Evolutionary conservation across 768 basidiomycete genomes (phyloP), one percentile per base, ranked within the genome.

Genomic region (Phylloporus sp.): DNA sequence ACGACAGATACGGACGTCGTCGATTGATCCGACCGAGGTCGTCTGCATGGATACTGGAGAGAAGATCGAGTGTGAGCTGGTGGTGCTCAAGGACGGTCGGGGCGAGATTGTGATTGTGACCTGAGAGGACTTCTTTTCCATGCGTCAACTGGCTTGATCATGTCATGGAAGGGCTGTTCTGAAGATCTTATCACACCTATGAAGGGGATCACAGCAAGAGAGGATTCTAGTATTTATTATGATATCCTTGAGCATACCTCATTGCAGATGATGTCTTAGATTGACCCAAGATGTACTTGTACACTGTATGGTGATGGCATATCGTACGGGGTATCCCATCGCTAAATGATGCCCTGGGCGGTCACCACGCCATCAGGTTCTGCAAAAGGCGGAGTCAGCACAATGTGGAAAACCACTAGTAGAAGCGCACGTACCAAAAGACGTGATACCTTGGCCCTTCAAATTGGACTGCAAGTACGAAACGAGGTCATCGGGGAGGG

Each of bases 41-140:
- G 81, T 91, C 3, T 97, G 95, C 64, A 78, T 91, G 71, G 97
- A 98, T 65, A 91, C 86, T 0, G 91, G 90, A 6, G 94, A 97
- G 72, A 88, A 85, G 66, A 82, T 97, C 43, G 89, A 90, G 53
- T 94, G 91, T 68, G 93, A 97, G 67, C 70, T 95, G 12, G 92
- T 97, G 24, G 88, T 97, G 47, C 72, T 97, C 55, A 88, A 91
- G 68, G 93, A 97, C 65, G 92, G 91, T 8, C 80, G 82, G 67
- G 94, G 94, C 0, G 87, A 94, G 52, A 86, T 94, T 53, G 88
- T 97, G 26, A 93, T 84, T 27, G 88, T 95, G 27, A 95, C 94
- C 23, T 67, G 55, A 63, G 38, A 45, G 20, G 22, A 2, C 10
- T 18, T n/a, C n/a, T n/a, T n/a, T 49, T 43, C 12, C 12, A 18